phyloP scores from a whole-genome alignment of 768 basidiomycete genomes.

The Plicaturopsis crispa region DNA sequence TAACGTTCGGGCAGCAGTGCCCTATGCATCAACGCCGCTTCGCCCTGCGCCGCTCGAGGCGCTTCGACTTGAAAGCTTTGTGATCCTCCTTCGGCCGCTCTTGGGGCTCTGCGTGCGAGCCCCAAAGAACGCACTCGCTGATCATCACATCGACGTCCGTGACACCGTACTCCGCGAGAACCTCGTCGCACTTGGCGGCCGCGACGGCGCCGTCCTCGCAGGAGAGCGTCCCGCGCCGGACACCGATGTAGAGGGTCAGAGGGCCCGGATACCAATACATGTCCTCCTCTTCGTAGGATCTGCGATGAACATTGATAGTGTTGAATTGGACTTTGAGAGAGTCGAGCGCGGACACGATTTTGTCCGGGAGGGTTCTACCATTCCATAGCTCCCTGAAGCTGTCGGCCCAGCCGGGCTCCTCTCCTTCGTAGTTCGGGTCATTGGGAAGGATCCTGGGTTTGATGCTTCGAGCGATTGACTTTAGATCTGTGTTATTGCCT shows the following conservation, averaged over 20 bases:
- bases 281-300: conserved; percentile 10
- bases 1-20: too few species aligned
- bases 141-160: conserved; percentile 24
- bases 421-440: too few species aligned
- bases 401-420: too few species aligned
- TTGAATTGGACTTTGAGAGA: conserved; percentile 10
- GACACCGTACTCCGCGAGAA: conserved; percentile 18
- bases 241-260: conserved; percentile 26
- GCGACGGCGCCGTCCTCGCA: conserved; percentile 17
- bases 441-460: too few species aligned
- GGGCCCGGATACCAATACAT: conserved; percentile 7
- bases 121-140: conserved; percentile 17
- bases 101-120: conserved; percentile 2
- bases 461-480: too few species aligned
- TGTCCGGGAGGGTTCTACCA: conserved; percentile 10
- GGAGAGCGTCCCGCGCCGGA: conserved; percentile 21
- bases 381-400: conserved; percentile 9
- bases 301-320: conserved; percentile 12
- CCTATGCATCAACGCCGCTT: too few species aligned
- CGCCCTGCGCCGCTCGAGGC: too few species aligned
- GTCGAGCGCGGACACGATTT: conserved; percentile 10
- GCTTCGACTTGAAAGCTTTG: too few species aligned
- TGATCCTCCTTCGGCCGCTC: too few species aligned
- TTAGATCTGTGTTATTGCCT: too few species aligned
- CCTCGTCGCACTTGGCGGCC: conserved; percentile 13